These are phyloP conservation scores for Penicillium antarcticum DNA, from an alignment of 495 filamentous ascomycete species.

Conservation along the genomic window DNA sequence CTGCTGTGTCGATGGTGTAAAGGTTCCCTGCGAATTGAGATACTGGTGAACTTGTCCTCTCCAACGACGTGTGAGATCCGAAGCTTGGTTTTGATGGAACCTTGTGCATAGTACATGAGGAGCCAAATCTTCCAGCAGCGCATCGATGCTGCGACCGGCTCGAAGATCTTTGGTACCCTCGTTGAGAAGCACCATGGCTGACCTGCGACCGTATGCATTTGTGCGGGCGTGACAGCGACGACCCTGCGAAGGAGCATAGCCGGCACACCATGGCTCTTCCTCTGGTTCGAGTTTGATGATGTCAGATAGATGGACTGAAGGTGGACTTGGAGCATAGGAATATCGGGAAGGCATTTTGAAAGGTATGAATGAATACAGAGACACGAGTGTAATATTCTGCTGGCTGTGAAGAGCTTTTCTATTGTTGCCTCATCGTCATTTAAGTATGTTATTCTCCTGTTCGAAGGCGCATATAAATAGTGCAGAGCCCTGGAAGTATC, in stretches of 20 bases:
- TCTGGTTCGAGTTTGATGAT: constrained; percentile 26
- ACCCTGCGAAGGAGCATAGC: constrained; percentile 19
- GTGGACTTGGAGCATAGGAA: background rate
- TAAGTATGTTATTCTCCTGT: too few species aligned
- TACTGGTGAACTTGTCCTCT: constrained; percentile 8
- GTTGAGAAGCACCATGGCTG: constrained; percentile 17
- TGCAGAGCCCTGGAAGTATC: background rate
- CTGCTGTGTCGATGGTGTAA: background rate
- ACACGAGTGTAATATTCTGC: background rate
- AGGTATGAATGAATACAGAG: background rate
- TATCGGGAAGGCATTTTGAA: constrained; percentile 3
- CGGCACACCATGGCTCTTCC: constrained; percentile 22
- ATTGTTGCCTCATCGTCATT: background rate
- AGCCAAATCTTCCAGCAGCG: constrained; percentile 21
- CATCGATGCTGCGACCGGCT: constrained; percentile 13
- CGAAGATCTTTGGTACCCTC: constrained; percentile 17
- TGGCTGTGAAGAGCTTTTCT: background rate
- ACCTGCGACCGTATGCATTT: constrained; percentile 10
- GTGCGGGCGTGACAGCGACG: constrained; percentile 22
- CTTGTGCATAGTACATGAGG: constrained; percentile 22
- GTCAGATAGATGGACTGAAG: constrained; percentile 12
- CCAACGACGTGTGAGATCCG: constrained; percentile 13
- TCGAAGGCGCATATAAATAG: background rate
- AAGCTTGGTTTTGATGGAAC: constrained; percentile 25
- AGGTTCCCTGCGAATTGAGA: background rate